A percentile compares a stretch with the other conserved stretches of the same genome.
Conservation (phyloP, 1,284 basidiomycete genomes). For the Sanguinoderma infundibulare region DNA sequence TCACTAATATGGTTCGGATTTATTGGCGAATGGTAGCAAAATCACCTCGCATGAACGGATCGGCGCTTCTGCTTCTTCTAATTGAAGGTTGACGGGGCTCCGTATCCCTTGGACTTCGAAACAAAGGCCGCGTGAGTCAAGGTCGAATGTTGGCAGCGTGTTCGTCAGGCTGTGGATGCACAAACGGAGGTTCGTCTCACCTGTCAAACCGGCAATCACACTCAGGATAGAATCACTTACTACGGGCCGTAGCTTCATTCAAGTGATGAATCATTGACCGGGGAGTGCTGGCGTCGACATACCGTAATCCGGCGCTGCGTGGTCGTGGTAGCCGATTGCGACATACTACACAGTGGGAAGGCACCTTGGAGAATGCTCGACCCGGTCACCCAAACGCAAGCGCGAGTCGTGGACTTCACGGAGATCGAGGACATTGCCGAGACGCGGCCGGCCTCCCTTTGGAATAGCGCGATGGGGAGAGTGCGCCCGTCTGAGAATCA, state of each 20-base stretch:
- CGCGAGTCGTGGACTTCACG: conserved; percentile 12
- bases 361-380: conserved; percentile 1
- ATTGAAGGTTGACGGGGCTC: conserved; percentile 2
- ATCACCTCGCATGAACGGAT: background rate
- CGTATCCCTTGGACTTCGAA: background rate
- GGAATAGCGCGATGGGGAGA: conserved; percentile 7
- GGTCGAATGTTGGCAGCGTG: background rate
- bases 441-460: conserved; percentile 2
- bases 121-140: background rate
- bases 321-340: too few species aligned
- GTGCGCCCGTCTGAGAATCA: conserved; percentile 12
- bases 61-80: background rate
- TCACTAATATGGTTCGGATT: too few species aligned
- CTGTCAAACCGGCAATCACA: conserved; percentile 25
- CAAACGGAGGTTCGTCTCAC: conserved; percentile 8
- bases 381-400: conserved; percentile 9
- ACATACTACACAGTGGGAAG: conserved; percentile 12
- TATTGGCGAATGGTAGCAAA: too few species aligned
- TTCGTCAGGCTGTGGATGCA: conserved; percentile 20
- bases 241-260: background rate
- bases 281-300: too few species aligned
- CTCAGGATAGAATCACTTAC: background rate
- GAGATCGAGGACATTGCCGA: conserved; percentile 17
- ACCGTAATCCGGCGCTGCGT: too few species aligned
- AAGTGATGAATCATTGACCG: background rate